Evolutionary conservation across 2,329 filamentous ascomycete species (phyloP), one percentile per base, ranked within the genome.

Genomic region (Verticillium alfalfae): DNA sequence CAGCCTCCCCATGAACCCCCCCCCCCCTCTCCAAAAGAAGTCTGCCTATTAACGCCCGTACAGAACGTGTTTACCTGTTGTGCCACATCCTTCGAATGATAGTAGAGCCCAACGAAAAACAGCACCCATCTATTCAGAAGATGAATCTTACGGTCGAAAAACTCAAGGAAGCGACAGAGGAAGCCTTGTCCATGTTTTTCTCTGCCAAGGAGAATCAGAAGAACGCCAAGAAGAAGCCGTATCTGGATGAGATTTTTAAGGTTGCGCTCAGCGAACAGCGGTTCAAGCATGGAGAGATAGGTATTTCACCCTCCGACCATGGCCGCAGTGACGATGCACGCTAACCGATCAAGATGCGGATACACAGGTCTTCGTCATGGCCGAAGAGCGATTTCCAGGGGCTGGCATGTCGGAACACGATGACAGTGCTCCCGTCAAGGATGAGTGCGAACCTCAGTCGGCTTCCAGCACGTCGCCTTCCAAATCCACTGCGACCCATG

Each of bases 1-100:
- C 26, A 31, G 26, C 26, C 26, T 31, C 4, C 22, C 22, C 22
- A 2, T 22, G 22, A 22, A 22, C 22, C 22, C 22, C 22, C 22
- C 22, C 22, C 22, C 26, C 26, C 26, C 26, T 3, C 26, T 26
- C 2, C 5, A 26, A 26, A 26, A 26, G 4, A 26, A 26, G 5
- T 26, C 26, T 31, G 5, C 38, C 8, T 15, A 56, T 60, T 69
- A 59, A 69, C 57, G 26, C n/a, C 10, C 31, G 18, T 49, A 3
- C 63, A 88, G 86, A 88, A 67, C 81, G 86, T 16, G 79, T 88
- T 12, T 75, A 81, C 63, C 75, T 89, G 1, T 74, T 88, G 3
- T 80, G 80, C 56, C 85, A 88, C 64, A 87, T 88, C 52, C 70
- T 88, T n/a, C 76, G 79, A 34, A 76, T 88, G 73, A 75, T 88